Base-by-base conservation (phyloP, 2,329 filamentous ascomycete species). In the Mariannaea sp. region DNA sequence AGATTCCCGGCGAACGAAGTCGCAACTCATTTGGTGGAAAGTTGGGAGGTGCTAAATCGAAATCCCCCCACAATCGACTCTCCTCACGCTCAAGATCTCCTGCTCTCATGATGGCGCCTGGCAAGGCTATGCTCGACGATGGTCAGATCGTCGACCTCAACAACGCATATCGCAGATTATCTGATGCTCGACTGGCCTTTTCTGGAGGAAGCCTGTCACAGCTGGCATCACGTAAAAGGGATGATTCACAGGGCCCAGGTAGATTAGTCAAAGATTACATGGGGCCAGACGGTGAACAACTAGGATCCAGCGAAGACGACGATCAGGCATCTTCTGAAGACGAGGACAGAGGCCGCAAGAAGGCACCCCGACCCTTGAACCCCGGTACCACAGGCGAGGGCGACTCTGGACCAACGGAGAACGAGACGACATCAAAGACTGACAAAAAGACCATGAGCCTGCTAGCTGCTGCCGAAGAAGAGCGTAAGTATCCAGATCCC, bases 401-500 rank as follows among this genome's bases (percentile, higher is more conserved):
- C 7, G 44, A 36, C 7, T 40, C 19, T 10, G 68, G 72, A 32
- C 64, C 64, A 4, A 65, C 67, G 5, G 71, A 73, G 19, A 73
- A 71, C 19, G 70, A 71, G 29, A 65, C 59, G 4, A 60, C 36
- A 8, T 68, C 49, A 48, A 70, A 74, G 64, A 58, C 71, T 59
- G 67, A 71, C 57, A 72, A 73, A 53, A 77, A 76, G 62, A 76
- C 80, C 1, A 75, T 78, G 67, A 90, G 86, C 64, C 70, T 92
- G 50, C 74, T 92, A 47, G 88, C 87, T 32, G 88, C 88, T 6
- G 86, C 87, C 1, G 87, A 93, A 68, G 87, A 91, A 78, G 89
- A 93, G 69, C 82, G 90, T 90, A 78, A 67, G 88, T 80, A 26
- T 13, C n/a, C n/a, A n/a, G 26, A 20, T 24, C n/a, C n/a, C n/a